phyloP scores from a whole-genome alignment of 73 alveolate genomes.

The Tetrahymena thermophila region DNA sequence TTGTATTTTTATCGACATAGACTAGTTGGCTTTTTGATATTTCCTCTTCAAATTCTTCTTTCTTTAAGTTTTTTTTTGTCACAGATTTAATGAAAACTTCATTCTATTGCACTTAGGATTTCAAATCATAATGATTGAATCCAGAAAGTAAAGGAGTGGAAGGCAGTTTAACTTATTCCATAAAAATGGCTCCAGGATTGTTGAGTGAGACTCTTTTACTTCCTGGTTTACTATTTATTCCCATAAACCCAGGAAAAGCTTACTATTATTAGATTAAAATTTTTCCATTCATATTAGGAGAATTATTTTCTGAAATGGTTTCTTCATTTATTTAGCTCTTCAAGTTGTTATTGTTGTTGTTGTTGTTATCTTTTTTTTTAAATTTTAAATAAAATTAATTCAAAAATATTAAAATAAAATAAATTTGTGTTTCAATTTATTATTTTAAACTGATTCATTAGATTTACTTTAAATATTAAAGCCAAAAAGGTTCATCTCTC shows the following conservation, averaged over 20 bases:
- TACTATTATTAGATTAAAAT: not conserved
- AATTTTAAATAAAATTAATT: not conserved
- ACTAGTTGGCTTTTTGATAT: not conserved
- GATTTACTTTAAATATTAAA: not conserved
- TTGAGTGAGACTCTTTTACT: not conserved
- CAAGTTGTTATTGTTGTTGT: not conserved
- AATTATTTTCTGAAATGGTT: not conserved
- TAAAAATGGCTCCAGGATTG: not conserved
- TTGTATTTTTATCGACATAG: not conserved
- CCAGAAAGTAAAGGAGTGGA: not conserved
- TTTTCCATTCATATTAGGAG: not conserved
- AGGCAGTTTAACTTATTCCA: not conserved
- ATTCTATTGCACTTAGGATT: not conserved
- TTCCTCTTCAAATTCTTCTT: not conserved
- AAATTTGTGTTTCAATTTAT: too few relatives aligned
- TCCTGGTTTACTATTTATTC: not conserved
- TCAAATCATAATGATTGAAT: not conserved
- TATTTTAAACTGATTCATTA: too few relatives aligned
- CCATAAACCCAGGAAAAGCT: not conserved
- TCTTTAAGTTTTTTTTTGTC: not conserved
- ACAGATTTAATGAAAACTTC: not conserved
- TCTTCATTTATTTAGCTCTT: not conserved
- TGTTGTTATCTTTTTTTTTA: not conserved
- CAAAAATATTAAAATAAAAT: not conserved
- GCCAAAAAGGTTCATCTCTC: not conserved